Percentiles rank a stretch among this genome's conserved stretches.
Conservation (phyloP, 2,329 filamentous ascomycete genomes). For the Exophiala spinifera region DNA sequence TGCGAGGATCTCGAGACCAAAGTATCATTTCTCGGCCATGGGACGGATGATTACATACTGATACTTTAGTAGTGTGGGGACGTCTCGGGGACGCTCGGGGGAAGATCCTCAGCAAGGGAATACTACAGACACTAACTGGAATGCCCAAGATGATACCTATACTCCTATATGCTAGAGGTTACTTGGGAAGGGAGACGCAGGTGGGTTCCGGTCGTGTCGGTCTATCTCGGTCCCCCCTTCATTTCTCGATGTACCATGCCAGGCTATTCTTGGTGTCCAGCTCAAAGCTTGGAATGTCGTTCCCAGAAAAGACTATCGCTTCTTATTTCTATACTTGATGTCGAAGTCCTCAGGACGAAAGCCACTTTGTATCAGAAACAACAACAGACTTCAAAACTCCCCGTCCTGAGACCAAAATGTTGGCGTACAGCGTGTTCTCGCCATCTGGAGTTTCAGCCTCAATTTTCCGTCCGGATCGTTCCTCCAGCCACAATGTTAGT, state of each 20-base stretch:
- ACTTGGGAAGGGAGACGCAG: too few species aligned
- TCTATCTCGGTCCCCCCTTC: too few species aligned
- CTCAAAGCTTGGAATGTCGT: constrained; percentile 36
- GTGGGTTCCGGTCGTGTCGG: too few species aligned
- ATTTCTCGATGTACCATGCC: constrained; percentile 27
- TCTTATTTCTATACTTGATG: constrained; percentile 12
- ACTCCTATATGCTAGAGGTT: too few species aligned
- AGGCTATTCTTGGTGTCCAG: constrained; percentile 29
- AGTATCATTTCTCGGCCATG: too few species aligned
- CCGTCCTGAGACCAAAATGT: constrained; percentile 38
- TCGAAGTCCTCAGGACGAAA: constrained; percentile 33
- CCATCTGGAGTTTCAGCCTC: constrained; percentile 25
- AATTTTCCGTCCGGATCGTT: constrained; percentile 37
- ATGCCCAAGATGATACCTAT: too few species aligned
- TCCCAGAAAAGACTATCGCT: constrained; percentile 33
- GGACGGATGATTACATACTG: too few species aligned
- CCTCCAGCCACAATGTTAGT: constrained; percentile 45
- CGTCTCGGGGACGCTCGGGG: too few species aligned
- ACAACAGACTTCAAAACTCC: constrained; percentile 29
- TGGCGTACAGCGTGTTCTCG: constrained; percentile 28
- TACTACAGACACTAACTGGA: too few species aligned
- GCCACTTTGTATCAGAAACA: constrained; percentile 7
- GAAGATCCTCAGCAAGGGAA: too few species aligned
- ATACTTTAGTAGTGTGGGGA: too few species aligned
- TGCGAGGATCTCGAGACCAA: too few species aligned